phyloP scores from a whole-genome alignment of 371 early-diverging fungal species.

The Racocetra persica region DNA sequence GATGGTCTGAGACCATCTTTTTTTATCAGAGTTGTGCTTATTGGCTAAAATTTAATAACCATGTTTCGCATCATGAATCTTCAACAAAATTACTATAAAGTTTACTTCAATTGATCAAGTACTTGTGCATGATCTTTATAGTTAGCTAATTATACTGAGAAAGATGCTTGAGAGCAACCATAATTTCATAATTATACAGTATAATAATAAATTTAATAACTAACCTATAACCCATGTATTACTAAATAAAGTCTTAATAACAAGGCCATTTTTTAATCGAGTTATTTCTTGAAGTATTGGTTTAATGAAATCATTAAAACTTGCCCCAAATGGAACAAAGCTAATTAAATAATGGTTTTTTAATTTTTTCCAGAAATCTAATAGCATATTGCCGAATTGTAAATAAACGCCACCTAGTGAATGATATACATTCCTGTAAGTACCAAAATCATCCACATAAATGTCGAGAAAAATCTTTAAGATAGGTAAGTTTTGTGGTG shows the following conservation, averaged over 20 bases:
- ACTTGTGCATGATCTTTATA: too few species aligned
- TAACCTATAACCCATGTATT: background rate
- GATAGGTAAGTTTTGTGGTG: background rate
- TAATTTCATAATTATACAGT: too few species aligned
- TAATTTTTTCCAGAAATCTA: background rate
- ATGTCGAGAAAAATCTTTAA: conserved; percentile 20
- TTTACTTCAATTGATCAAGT: too few species aligned
- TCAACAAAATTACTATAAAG: too few species aligned
- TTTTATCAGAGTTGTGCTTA: too few species aligned
- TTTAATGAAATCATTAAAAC: background rate
- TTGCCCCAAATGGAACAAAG: background rate
- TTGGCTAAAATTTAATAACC: too few species aligned
- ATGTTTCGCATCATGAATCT: too few species aligned
- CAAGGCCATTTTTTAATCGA: background rate
- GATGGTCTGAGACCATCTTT: too few species aligned
- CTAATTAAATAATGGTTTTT: conserved; percentile 24
- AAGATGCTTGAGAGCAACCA: too few species aligned
- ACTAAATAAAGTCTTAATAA: background rate
- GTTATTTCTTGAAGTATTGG: background rate
- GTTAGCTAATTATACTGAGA: too few species aligned
- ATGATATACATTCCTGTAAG: conserved; percentile 2
- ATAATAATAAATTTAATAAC: too few species aligned
- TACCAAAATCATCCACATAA: conserved; percentile 15
- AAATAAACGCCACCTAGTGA: background rate
- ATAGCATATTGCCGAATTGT: background rate